phyloP scores from a whole-genome alignment of 768 basidiomycete species.

The Mycena chlorophos region DNA sequence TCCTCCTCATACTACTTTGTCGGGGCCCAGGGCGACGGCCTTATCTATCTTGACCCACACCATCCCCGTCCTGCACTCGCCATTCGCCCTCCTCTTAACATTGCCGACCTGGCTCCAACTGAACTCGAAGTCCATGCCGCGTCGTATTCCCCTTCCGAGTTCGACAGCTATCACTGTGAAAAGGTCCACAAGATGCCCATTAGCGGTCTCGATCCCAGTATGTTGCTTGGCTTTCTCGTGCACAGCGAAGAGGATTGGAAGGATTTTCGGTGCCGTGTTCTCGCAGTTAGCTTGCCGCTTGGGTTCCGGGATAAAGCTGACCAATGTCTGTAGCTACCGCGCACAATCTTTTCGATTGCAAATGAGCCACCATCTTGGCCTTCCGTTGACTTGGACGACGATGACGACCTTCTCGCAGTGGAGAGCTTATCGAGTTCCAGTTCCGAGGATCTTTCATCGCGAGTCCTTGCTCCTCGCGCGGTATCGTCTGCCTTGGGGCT shows the following conservation, averaged over 20 bases:
- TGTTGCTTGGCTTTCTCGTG: slow-evolving; percentile 92
- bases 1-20: slow-evolving; percentile 99
- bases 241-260: slow-evolving; percentile 82
- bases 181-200: slow-evolving; percentile 93
- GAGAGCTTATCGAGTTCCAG: slow-evolving; percentile 20
- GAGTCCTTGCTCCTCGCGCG: background rate
- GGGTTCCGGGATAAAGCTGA: slow-evolving; percentile 3
- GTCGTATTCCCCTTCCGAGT: slow-evolving; percentile 71
- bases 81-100: slow-evolving; percentile 43
- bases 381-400: slow-evolving; percentile 35
- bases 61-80: slow-evolving; percentile 78
- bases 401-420: slow-evolving; percentile 18
- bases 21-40: slow-evolving; percentile 82
- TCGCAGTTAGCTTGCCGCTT: slow-evolving; percentile 54
- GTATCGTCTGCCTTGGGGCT: slow-evolving; percentile 3
- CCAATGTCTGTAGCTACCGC: slow-evolving; percentile 43
- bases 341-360: slow-evolving; percentile 82
- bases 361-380: slow-evolving; percentile 88
- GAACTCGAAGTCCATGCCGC: slow-evolving; percentile 69
- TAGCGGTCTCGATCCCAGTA: slow-evolving; percentile 89
- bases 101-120: slow-evolving; percentile 47
- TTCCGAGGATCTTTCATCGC: slow-evolving; percentile 3
- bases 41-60: slow-evolving; percentile 83
- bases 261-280: slow-evolving; percentile 72
- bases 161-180: slow-evolving; percentile 96